Base-by-base conservation (phyloP, 768 basidiomycete species). In the Gelatoporia subvermispora region DNA sequence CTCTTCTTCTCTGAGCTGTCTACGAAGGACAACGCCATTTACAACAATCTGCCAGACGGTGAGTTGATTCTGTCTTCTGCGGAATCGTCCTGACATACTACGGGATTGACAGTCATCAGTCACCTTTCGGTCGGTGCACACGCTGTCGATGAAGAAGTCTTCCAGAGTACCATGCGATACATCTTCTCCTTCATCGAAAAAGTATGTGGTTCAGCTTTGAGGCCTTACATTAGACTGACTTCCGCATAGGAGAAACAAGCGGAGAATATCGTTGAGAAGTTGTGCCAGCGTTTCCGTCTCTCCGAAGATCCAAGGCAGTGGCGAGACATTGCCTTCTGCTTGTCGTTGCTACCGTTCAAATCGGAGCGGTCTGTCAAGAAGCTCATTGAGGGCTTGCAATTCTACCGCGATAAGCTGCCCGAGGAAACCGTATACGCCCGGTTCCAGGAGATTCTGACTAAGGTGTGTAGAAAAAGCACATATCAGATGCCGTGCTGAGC, bases 141-240 rank as follows among this genome's bases (percentile, higher is more conserved):
- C 62, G 88, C 93, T 0, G 90, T 98, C 4, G 89, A 93, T 25
- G 96, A 99, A 64, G 84, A 92, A 22, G 79, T 72, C 3, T 99
- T 98, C 77, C 84, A 95, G 60, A 85, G 81, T 58, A 97, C 91
- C 15, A 86, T 99, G 78, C 81, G 78, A 53, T 97, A 93, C 62
- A 97, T 99, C 53, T 98, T 99, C 68, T 78, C 81, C 1, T 99
- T 94, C 65, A 93, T 99, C 56, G 95, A 98, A 66, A 98, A 99
- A 79, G 94, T 84, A 1, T 13, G 20, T 11, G 8, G n/a, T 10
- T 2, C 21, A 21, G 22, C 17, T 17, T 25, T 10, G 28, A 10
- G 17, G 2, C 15, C 13, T 15, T 28, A 9, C 35, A 31, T 41
- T 3, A 22, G 16, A n/a, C 31, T 45, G 17, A 20, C 15, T 24